Percentiles rank a stretch among this genome's conserved stretches.
phyloP scores from a whole-genome alignment of 2,329 filamentous ascomycete genomes.

The Teratosphaeria pseudoeucalypti region DNA sequence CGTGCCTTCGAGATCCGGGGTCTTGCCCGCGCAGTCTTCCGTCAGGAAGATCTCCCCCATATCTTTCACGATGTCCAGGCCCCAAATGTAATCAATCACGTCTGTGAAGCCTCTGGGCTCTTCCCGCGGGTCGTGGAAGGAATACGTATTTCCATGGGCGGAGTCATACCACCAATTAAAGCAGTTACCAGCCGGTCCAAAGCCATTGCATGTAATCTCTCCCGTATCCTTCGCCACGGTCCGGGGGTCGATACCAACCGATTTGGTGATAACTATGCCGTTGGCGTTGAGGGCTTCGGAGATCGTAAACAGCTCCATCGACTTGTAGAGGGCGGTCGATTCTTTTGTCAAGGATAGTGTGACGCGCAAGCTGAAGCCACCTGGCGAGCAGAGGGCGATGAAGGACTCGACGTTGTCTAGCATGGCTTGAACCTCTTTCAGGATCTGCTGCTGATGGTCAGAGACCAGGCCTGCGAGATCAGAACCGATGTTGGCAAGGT shows the following conservation, averaged over 20 bases:
- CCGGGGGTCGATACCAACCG: neutral
- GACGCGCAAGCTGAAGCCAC: neutral
- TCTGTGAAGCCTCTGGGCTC: neutral
- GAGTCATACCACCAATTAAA: neutral
- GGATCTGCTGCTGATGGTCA: neutral
- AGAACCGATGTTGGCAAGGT: neutral
- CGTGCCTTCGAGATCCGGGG: neutral
- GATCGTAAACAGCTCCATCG: neutral
- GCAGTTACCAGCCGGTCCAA: neutral
- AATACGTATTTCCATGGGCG: neutral
- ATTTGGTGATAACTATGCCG: neutral
- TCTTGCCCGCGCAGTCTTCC: neutral
- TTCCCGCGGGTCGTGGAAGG: neutral
- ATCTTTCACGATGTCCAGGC: neutral
- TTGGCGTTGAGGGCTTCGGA: neutral
- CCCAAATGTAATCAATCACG: neutral
- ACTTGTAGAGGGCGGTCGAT: neutral
- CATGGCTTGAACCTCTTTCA: neutral
- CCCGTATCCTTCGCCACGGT: neutral
- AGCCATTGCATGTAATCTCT: neutral
- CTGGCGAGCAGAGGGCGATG: neutral
- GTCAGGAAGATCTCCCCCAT: neutral
- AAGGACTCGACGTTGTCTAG: neutral
- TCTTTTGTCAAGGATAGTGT: neutral
- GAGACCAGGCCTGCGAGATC: neutral